Evolutionary conservation across 1,139 yeast genomes (phyloP).

Genomic region (Scheffersomyces cryptocercus): DNA sequence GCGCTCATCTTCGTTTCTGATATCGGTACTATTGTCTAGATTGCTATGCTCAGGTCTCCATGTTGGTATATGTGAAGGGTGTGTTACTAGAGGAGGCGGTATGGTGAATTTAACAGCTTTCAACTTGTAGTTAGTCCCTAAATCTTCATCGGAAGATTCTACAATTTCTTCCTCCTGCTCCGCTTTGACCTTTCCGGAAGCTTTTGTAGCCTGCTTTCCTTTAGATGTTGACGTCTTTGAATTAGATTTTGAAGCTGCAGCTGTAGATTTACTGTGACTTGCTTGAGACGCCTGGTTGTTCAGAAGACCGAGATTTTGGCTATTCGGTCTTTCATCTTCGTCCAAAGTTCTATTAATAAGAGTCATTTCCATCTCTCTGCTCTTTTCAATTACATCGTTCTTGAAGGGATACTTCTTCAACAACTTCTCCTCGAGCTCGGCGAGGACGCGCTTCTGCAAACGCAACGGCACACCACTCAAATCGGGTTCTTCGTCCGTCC

Average conservation of each 20-base stretch:
- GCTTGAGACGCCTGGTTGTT: background rate
- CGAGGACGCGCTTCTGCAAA: slow-evolving; percentile 46
- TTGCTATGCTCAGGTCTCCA: slow-evolving; percentile 53
- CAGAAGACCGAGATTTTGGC: background rate
- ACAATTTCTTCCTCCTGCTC: slow-evolving; percentile 7
- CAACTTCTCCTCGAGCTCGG: slow-evolving; percentile 37
- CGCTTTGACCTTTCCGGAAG: slow-evolving; percentile 1
- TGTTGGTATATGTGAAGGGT: slow-evolving; percentile 73
- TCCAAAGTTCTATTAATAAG: slow-evolving; percentile 16
- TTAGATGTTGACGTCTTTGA: slow-evolving; percentile 1
- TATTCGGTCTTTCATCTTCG: slow-evolving; percentile 3
- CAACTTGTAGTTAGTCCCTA: slow-evolving; percentile 26
- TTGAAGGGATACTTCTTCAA: slow-evolving; percentile 39
- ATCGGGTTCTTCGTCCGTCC: slow-evolving; percentile 25
- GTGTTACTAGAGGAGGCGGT: slow-evolving; percentile 67
- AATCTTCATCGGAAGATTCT: slow-evolving; percentile 11
- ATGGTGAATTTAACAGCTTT: slow-evolving; percentile 49
- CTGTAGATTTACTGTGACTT: background rate
- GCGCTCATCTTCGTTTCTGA: slow-evolving; percentile 28
- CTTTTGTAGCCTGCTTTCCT: background rate
- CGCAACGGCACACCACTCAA: slow-evolving; percentile 40
- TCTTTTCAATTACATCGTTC: slow-evolving; percentile 26
- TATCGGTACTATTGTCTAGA: slow-evolving; percentile 33
- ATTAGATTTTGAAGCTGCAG: background rate
- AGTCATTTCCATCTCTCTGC: slow-evolving; percentile 24